Evolutionary conservation across 805 yeast species (phyloP).

Genomic region (Teunomyces pallodes): DNA sequence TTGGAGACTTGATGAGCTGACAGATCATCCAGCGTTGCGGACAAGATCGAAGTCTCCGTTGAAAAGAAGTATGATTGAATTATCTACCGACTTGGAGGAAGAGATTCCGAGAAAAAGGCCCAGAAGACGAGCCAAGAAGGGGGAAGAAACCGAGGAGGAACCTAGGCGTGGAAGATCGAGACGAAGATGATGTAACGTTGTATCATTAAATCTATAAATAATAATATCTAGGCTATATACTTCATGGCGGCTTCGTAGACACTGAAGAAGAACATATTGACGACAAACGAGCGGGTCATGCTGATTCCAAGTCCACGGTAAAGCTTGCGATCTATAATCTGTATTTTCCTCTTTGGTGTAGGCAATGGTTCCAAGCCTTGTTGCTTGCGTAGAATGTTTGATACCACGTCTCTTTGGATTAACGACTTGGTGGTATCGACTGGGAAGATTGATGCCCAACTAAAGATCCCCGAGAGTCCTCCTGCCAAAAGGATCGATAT

Average conservation of each 20-base stretch:
- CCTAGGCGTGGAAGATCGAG: not conserved
- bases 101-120: slow-evolving; percentile 7
- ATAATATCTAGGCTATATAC: slow-evolving; percentile 28
- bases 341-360: slow-evolving; percentile 24
- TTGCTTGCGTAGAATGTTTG: slow-evolving; percentile 56
- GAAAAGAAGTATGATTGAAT: slow-evolving; percentile 22
- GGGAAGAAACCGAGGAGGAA: not conserved
- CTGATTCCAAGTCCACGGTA: slow-evolving; percentile 65
- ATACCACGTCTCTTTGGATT: slow-evolving; percentile 70
- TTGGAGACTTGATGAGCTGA: slow-evolving; percentile 6
- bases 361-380: slow-evolving; percentile 46
- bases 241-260: slow-evolving; percentile 67
- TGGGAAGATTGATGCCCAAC: slow-evolving; percentile 78
- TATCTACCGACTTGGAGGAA: slow-evolving; percentile 11
- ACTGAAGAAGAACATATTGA: slow-evolving; percentile 74
- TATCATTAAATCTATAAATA: not conserved
- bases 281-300: slow-evolving; percentile 64
- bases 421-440: slow-evolving; percentile 77
- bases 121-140: slow-evolving; percentile 5
- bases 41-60: slow-evolving; percentile 37
- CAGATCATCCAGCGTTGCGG: slow-evolving; percentile 28
- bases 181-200: not conserved
- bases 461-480: slow-evolving; percentile 71
- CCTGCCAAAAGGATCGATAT: slow-evolving; percentile 54
- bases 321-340: slow-evolving; percentile 43